Percentiles rank a stretch among this genome's conserved stretches.
These are phyloP conservation scores for Blastomyces emzantsi DNA, from an alignment of 2,329 filamentous ascomycete genomes.

Conservation along the genomic window DNA sequence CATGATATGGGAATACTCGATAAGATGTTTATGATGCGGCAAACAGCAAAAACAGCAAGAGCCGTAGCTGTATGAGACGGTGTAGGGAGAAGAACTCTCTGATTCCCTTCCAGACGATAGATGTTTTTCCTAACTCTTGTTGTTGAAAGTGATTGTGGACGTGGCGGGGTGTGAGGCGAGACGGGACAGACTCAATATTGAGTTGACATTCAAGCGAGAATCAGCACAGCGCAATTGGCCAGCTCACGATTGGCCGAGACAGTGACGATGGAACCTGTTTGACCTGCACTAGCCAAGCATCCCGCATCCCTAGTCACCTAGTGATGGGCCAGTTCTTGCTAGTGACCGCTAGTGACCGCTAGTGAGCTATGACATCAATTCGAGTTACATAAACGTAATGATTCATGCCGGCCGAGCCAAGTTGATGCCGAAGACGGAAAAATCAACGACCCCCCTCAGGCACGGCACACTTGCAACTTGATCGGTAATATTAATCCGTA, in stretches of 20 bases:
- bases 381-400: background rate
- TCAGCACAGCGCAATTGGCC: background rate
- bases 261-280: background rate
- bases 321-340: too few relatives aligned
- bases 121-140: background rate
- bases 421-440: too few relatives aligned
- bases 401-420: background rate
- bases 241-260: background rate
- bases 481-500: too few relatives aligned
- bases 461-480: too few relatives aligned
- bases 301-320: too few relatives aligned
- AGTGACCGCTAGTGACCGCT: background rate
- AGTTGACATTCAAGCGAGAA: background rate
- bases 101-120: background rate
- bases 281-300: background rate
- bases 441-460: too few relatives aligned
- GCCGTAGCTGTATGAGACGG: background rate
- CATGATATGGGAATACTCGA: constrained; percentile 39
- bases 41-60: background rate
- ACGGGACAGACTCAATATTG: background rate
- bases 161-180: background rate
- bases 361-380: background rate
- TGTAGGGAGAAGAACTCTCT: background rate
- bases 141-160: background rate
- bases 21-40: constrained; percentile 9